Evolutionary conservation across 352 stramenopile genomes (phyloP), one percentile per base, ranked within the genome.

Genomic region (Phytophthora colocasiae): DNA sequence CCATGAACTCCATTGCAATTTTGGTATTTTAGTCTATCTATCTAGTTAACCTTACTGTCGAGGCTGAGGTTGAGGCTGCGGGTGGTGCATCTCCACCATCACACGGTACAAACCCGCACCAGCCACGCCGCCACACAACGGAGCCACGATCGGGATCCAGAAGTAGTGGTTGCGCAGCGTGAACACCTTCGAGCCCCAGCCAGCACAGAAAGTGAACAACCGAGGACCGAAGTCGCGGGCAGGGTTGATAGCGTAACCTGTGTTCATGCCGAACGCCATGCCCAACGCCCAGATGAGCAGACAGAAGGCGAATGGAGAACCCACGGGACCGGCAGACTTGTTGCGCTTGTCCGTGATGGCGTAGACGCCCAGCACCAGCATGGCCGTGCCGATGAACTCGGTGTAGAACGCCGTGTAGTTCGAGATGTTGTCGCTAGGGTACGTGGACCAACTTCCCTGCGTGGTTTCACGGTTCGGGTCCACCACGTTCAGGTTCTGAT

Each of bases 341-440:
- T 31, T 31, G 27, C 27, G 27, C 27, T 31, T 31, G 27, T 31
- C 27, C 27, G 27, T 75, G 57, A 89, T 81, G 14, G 78, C 65
- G 50, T 81, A 80, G 32, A 86, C 69, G 15, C 78, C 70, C 2
- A 77, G 22, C 17, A 89, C 17, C 10, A 89, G 61, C 71, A 89
- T 77, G 17, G 57, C 73, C 29, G 80, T 83, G 45, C 64, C 80
- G 24, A 89, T 51, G 9, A 87, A 58, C 58, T 89, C 80, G 12
- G 73, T 83, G 44, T 79, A 66, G 56, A 89, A 87, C 10, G 78
- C 76, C 12, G 68, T 86, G 19, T 56, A 58, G 60, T 83, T 81
- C n/a, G 70, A 71, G 43, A 86, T 77, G 26, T 66, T 60, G 10
- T 55, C 58, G 43, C 54, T 67, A 1, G 80, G 78, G 64, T 79